Base-by-base conservation (phyloP, 1,284 basidiomycete genomes). In the Phenoliferia sp. region DNA sequence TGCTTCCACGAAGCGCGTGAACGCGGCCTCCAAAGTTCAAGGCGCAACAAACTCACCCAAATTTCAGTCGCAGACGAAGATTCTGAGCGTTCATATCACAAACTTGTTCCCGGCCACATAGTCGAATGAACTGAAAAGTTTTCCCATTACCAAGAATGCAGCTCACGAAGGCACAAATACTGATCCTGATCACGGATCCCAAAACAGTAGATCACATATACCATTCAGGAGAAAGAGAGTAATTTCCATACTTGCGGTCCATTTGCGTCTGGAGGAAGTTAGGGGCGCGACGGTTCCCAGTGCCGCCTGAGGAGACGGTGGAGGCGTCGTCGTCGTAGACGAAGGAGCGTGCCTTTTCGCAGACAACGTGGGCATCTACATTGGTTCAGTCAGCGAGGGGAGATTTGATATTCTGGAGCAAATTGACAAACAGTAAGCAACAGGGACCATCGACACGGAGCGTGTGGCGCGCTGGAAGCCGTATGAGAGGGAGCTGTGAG, bases 401-500 rank as follows among this genome's bases (percentile, higher is more conserved):
- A 12, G 12, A 12, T 12, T 44, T 7, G 6, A 44, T 12, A 44
- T 12, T 44, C 29, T 12, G 2, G 15, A 6, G 29, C 0, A 44
- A 29, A 16, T 10, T 26, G 34, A 61, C 63, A 26, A 3, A 58
- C 56, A 81, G 76, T 80, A 81, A 3, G 78, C 79, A n/a, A 78
- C 76, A 0, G 80, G 80, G 3, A 80, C 71, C 50, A 77, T 70
- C 9, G 78, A 80, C n/a, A 81, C 80, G 2, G 80, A 74, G 32
- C 79, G 76, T 4, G 80, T 80, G 2, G 81, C 80, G 12, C 81
- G 76, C 9, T 77, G 77, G 68, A 79, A 82, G 9, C 74, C 72
- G 74, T 80, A 81, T 70, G 76, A 80, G 10, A 82, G 74, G 22
- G 75, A 74, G 70, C 80, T 80, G 70, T 73, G 32, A 78, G 71